Evolutionary conservation across 371 early-diverging fungal species (phyloP).

Genomic region (Mucor racemosus): DNA sequence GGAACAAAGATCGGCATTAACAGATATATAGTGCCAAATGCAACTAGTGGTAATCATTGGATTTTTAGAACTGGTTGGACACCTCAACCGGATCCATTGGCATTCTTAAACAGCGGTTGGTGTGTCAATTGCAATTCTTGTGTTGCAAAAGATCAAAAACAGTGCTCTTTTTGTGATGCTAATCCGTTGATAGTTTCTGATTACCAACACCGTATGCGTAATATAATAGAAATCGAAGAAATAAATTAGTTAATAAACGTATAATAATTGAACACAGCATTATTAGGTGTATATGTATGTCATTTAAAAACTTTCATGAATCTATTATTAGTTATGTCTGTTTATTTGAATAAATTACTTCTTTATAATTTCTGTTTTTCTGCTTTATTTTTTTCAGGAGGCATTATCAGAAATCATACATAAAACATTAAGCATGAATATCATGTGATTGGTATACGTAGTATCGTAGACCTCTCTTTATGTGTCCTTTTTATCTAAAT

Average conservation of each 20-base stretch:
- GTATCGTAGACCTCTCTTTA: background rate
- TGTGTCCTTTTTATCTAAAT: background rate
- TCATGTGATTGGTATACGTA: background rate
- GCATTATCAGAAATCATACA: too few relatives aligned
- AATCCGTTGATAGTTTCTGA: background rate
- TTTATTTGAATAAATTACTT: background rate
- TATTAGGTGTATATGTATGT: background rate
- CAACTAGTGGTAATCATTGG: conserved; percentile 14
- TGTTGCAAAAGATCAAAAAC: background rate
- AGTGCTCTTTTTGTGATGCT: conserved; percentile 9
- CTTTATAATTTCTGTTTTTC: background rate
- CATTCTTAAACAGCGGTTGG: conserved; percentile 12
- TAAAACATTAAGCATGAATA: too few relatives aligned
- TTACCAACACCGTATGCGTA: background rate
- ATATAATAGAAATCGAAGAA: background rate
- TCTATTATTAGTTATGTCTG: background rate
- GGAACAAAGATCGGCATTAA: background rate
- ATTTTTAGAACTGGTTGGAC: conserved; percentile 32
- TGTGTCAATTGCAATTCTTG: conserved; percentile 13
- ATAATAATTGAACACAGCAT: too few relatives aligned
- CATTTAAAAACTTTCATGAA: background rate
- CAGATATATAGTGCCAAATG: background rate
- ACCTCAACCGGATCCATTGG: conserved; percentile 23
- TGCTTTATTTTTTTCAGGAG: background rate
- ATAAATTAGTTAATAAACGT: background rate